A percentile compares a stretch with the other conserved stretches of the same genome.
Evolutionary conservation across 2,329 filamentous ascomycete genomes (phyloP).

Genomic region (Sclerotinia subarctica): DNA sequence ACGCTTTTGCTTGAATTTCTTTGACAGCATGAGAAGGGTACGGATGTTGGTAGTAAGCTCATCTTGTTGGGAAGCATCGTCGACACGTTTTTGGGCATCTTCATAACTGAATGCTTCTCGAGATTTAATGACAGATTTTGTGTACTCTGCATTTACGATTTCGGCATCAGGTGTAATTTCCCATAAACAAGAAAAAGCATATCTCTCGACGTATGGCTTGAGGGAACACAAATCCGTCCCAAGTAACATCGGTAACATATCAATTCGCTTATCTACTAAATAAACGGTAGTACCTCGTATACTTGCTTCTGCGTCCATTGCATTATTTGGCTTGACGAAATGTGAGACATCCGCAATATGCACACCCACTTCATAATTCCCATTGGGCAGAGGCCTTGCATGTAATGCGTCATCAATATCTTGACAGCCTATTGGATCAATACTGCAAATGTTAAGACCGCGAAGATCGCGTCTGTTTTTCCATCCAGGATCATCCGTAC

Average conservation of each 20-base stretch:
- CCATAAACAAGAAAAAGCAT: slow-evolving; percentile 83
- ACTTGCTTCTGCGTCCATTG: slow-evolving; percentile 95
- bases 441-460: slow-evolving; percentile 88
- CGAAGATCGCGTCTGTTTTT: slow-evolving; percentile 78
- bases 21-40: slow-evolving; percentile 80
- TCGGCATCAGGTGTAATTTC: slow-evolving; percentile 83
- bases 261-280: slow-evolving; percentile 96
- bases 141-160: slow-evolving; percentile 81
- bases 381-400: slow-evolving; percentile 78
- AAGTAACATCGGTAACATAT: slow-evolving; percentile 96
- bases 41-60: slow-evolving; percentile 89
- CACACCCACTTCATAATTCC: slow-evolving; percentile 93
- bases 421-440: slow-evolving; percentile 92
- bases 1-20: slow-evolving; percentile 89
- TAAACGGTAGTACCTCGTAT: slow-evolving; percentile 95
- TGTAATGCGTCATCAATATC: slow-evolving; percentile 98
- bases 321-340: slow-evolving; percentile 94
- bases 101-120: slow-evolving; percentile 98
- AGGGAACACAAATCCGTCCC: slow-evolving; percentile 95
- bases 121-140: slow-evolving; percentile 96
- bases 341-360: slow-evolving; percentile 99
- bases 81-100: slow-evolving; percentile 88
- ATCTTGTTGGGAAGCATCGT: slow-evolving; percentile 82
- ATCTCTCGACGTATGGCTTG: slow-evolving; percentile 96
- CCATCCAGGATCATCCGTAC: slow-evolving; percentile 80